Base-by-base conservation (phyloP, 2,329 filamentous ascomycete genomes). In the Orbilia oligospora region DNA sequence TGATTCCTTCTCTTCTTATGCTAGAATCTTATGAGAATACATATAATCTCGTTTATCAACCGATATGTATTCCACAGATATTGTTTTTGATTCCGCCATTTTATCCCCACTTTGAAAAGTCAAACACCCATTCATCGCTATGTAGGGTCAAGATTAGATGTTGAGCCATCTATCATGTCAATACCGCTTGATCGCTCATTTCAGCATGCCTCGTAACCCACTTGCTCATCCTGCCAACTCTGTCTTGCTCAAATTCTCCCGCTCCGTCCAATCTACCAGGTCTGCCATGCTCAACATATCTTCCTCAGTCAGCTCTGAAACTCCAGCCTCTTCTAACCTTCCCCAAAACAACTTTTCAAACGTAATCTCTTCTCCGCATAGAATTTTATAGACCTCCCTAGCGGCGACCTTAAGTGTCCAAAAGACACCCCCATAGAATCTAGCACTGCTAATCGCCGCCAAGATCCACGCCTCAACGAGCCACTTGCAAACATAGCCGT, bases 401-500 rank as follows among this genome's bases (percentile, higher is more conserved):
- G 75, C 68, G 16, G 48, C 27, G 3, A 38, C 53, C 16, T 46
- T 68, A 5, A 78, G 24, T 2, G 58, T 69, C 68, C 68, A 72
- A 65, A 68, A 72, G 18, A 64, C 61, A 16, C 58, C 10, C 0
- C 75, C 75, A 12, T 78, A 72, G n/a, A 78, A 78, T 16, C 55
- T 46, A 36, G 75, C 68, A 8, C 18, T 46, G 20, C 63, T 33
- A 5, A 72, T 56, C 8, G 75, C 48, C 10, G 75, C 75, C n/a
- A 78, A 38, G 4, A 78, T 63, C 33, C 71, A 78, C 18, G 75
- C 75, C 20, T 78, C 75, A 33, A 78, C 44, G 2, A 78, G 63
- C 75, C 75, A 78, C 36, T 72, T 72, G n/a, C 75, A 78, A 9
- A 71, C 58, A 53, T 72, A 78, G 24, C 75, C 75, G 5, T 55